A percentile compares a stretch with the other conserved stretches of the same genome.
Evolutionary conservation across 75 land plant genomes (phyloP).

Genomic region (Cupressus sempervirens): DNA sequence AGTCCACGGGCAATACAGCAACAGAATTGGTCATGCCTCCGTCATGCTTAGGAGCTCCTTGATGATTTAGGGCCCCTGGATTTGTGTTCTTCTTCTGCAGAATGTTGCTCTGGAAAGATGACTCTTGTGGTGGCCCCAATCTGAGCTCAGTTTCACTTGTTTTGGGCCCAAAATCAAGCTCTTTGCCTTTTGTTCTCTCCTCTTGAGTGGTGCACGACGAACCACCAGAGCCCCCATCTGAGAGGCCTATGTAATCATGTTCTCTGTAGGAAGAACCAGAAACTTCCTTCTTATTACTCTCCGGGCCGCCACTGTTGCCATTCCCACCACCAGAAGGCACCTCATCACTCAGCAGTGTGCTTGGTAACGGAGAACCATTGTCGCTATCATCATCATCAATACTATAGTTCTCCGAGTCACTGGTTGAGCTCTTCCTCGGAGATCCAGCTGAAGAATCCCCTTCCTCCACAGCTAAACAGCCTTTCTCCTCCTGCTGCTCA

Average conservation of each 20-base stretch:
- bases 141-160: slow-evolving; percentile 13
- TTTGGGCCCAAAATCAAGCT: slow-evolving; percentile 13
- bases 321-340: slow-evolving; percentile 12
- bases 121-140: slow-evolving; percentile 10
- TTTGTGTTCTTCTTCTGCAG: background rate
- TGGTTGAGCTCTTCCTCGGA: slow-evolving; percentile 3
- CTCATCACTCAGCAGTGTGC: background rate
- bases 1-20: slow-evolving; percentile 10
- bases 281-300: background rate
- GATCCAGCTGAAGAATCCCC: slow-evolving; percentile 7
- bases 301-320: background rate
- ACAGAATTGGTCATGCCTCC: background rate
- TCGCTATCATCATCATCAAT: slow-evolving; percentile 1
- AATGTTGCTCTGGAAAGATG: background rate
- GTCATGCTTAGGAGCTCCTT: background rate
- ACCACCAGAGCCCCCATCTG: slow-evolving; percentile 8
- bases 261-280: slow-evolving; percentile 6
- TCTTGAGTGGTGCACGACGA: slow-evolving; percentile 4
- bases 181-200: slow-evolving; percentile 9
- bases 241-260: slow-evolving; percentile 13
- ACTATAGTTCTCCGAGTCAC: slow-evolving; percentile 1
- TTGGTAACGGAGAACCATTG: slow-evolving; percentile 5
- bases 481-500: slow-evolving; percentile 1
- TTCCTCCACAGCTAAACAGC: slow-evolving; percentile 3
- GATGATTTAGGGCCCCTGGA: background rate